These are phyloP conservation scores for Saccharomycopsis guyanensis DNA, from an alignment of 805 yeast genomes.

Conservation along the genomic window DNA sequence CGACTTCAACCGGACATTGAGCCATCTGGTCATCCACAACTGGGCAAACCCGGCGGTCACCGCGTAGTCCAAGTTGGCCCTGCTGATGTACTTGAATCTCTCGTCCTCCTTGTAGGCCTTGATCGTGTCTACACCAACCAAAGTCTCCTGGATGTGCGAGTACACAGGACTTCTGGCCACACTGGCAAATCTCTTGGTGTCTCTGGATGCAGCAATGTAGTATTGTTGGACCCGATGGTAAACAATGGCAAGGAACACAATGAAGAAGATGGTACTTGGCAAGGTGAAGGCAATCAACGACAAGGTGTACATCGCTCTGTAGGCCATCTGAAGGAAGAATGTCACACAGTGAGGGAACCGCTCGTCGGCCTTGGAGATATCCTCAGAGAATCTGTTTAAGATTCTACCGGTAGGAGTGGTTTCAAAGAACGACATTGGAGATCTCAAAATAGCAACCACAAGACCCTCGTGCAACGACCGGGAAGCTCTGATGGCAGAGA, in stretches of 20 bases:
- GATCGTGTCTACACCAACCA: slow-evolving; percentile 71
- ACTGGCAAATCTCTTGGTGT: slow-evolving; percentile 65
- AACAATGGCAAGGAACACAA: slow-evolving; percentile 40
- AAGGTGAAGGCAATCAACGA: slow-evolving; percentile 44
- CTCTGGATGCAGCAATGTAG: slow-evolving; percentile 67
- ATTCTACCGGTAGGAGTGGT: slow-evolving; percentile 82
- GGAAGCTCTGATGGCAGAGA: slow-evolving; percentile 51
- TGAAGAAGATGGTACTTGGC: slow-evolving; percentile 46
- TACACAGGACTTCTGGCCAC: slow-evolving; percentile 68
- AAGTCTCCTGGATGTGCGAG: slow-evolving; percentile 76
- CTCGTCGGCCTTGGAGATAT: slow-evolving; percentile 49
- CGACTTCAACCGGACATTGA: slow-evolving; percentile 51
- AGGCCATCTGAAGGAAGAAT: slow-evolving; percentile 36
- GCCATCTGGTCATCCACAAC: slow-evolving; percentile 49
- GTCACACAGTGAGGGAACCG: slow-evolving; percentile 47
- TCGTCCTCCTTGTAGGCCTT: slow-evolving; percentile 64
- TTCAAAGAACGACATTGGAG: slow-evolving; percentile 81
- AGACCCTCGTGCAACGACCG: slow-evolving; percentile 46
- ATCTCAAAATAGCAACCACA: slow-evolving; percentile 50
- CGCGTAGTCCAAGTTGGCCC: slow-evolving; percentile 40
- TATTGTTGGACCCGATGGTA: slow-evolving; percentile 65
- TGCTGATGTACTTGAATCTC: slow-evolving; percentile 54
- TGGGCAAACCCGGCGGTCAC: slow-evolving; percentile 31
- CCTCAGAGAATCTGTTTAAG: slow-evolving; percentile 68
- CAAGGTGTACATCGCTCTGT: slow-evolving; percentile 43